Conservation (phyloP, 2,329 filamentous ascomycete genomes). For the Apiospora arundinis region DNA sequence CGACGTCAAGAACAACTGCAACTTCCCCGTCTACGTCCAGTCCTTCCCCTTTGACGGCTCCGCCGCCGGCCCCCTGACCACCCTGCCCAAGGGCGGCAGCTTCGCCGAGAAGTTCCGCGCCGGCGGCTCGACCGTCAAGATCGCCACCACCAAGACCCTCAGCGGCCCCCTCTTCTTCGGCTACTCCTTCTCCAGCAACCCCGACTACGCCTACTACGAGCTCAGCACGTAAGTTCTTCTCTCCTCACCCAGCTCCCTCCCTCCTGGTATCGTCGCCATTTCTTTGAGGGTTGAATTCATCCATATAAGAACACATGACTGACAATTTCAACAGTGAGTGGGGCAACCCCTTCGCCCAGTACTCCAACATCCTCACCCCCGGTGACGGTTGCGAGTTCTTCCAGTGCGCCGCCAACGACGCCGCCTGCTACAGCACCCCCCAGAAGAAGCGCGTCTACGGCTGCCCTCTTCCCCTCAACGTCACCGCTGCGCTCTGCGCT, state of each 20-base stretch:
- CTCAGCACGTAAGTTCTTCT: conserved; percentile 42
- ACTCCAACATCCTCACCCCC: conserved; percentile 45
- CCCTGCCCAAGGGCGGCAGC: conserved; percentile 40
- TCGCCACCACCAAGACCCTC: conserved; percentile 46
- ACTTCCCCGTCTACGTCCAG: conserved; percentile 43
- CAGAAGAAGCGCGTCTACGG: conserved; percentile 46
- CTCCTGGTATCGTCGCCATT: too few relatives aligned
- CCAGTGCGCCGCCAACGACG: conserved; percentile 44
- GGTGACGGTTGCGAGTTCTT: conserved; percentile 46
- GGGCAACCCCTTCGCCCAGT: conserved; percentile 48
- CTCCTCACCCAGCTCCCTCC: conserved; percentile 20
- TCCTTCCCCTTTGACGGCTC: conserved; percentile 44
- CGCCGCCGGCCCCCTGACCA: conserved; percentile 40
- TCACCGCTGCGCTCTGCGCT: conserved; percentile 42
- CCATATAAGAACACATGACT: background rate
- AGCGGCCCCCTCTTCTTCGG: conserved; percentile 48
- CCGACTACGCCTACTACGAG: conserved; percentile 49
- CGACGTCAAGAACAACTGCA: conserved; percentile 45
- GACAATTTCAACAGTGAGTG: conserved; percentile 35
- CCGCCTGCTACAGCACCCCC: conserved; percentile 48
- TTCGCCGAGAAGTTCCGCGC: conserved; percentile 44
- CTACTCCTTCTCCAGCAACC: conserved; percentile 46
- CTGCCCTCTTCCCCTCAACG: conserved; percentile 48
- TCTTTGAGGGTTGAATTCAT: too few relatives aligned
- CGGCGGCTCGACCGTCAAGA: conserved; percentile 48